Conservation (phyloP, 2,329 filamentous ascomycete genomes). For the Fusarium sororula region DNA sequence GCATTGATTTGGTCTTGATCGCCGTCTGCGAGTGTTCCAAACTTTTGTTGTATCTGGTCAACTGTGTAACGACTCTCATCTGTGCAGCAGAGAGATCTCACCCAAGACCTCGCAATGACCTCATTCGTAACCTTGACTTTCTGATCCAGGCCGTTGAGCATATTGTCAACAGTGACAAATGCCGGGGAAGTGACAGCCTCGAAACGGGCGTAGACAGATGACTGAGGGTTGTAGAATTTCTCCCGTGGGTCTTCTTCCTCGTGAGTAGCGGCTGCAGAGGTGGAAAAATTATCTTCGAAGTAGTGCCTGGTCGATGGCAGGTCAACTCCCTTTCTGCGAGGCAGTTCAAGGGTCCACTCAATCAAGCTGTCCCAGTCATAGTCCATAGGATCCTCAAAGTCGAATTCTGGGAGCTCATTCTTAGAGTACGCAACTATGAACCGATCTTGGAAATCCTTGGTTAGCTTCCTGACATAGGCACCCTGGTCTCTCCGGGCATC, state of each 20-base stretch:
- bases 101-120: constrained; percentile 65
- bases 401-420: constrained; percentile 66
- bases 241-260: constrained; percentile 60
- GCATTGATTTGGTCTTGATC: constrained; percentile 52
- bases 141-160: background rate
- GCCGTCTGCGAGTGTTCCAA: constrained; percentile 58
- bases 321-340: constrained; percentile 55
- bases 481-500: constrained; percentile 60
- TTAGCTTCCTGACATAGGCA: constrained; percentile 62
- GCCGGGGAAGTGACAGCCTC: constrained; percentile 62
- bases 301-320: constrained; percentile 58
- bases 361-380: constrained; percentile 77
- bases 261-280: constrained; percentile 48
- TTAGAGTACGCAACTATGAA: constrained; percentile 74
- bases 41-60: constrained; percentile 59
- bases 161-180: constrained; percentile 43
- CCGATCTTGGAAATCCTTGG: constrained; percentile 69
- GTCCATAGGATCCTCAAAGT: constrained; percentile 68
- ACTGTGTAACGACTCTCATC: constrained; percentile 58
- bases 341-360: constrained; percentile 70
- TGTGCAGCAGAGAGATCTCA: constrained; percentile 67
- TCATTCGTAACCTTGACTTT: constrained; percentile 43
- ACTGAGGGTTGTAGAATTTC: constrained; percentile 62
- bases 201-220: constrained; percentile 66
- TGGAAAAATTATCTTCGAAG: constrained; percentile 55